phyloP scores from a whole-genome alignment of 1,139 yeast genomes.

The Taphrina deformans region DNA sequence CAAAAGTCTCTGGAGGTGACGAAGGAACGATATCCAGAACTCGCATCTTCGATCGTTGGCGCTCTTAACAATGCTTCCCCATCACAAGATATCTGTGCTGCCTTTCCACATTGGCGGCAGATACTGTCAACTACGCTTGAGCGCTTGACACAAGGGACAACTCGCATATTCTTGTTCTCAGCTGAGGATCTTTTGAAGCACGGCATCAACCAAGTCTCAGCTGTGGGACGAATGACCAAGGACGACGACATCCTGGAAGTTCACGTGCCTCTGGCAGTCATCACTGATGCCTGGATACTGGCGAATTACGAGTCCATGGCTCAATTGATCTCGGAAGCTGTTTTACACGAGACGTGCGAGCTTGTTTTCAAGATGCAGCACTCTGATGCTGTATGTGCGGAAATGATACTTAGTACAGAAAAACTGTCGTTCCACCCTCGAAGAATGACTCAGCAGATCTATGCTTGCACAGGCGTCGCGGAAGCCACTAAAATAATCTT shows the following conservation, averaged over 20 bases:
- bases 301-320: background rate
- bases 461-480: background rate
- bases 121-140: background rate
- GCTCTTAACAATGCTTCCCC: background rate
- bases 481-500: background rate
- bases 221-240: background rate
- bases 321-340: background rate
- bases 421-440: background rate
- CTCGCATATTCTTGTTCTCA: background rate
- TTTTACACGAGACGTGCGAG: constrained; percentile 13
- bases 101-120: background rate
- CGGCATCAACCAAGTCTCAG: background rate
- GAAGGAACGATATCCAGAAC: background rate
- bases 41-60: background rate
- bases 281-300: background rate
- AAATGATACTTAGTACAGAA: background rate
- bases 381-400: constrained; percentile 17
- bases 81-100: background rate
- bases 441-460: background rate
- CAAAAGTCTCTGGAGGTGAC: background rate
- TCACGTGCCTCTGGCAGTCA: background rate
- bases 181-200: background rate
- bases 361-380: background rate
- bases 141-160: background rate
- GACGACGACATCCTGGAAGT: constrained; percentile 4